These are phyloP conservation scores for Bothia castanella DNA, from an alignment of 1,284 basidiomycete genomes.

Conservation along the genomic window DNA sequence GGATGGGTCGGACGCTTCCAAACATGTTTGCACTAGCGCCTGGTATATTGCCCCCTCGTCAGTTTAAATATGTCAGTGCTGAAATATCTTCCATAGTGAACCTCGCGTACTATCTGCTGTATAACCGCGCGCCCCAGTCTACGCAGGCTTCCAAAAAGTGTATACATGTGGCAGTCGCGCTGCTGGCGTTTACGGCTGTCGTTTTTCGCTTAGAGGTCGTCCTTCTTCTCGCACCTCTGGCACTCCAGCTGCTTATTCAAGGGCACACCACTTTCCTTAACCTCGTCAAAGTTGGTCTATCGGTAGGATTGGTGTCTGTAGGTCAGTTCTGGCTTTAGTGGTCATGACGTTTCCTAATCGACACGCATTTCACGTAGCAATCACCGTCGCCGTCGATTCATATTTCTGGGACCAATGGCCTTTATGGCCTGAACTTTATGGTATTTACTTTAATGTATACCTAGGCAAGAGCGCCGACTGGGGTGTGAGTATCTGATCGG, in stretches of 20 bases:
- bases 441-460: constrained; percentile 83
- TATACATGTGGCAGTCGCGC: constrained; percentile 40
- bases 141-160: constrained; percentile 36
- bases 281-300: constrained; percentile 51
- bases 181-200: constrained; percentile 65
- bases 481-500: constrained; percentile 63
- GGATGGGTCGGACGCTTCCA: constrained; percentile 88
- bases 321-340: constrained; percentile 42
- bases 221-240: constrained; percentile 61
- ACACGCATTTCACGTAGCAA: constrained; percentile 40
- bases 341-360: not conserved
- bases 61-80: constrained; percentile 1
- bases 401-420: constrained; percentile 76
- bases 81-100: constrained; percentile 42
- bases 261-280: constrained; percentile 43
- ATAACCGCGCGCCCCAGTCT: constrained; percentile 46
- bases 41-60: constrained; percentile 41
- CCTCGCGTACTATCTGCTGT: constrained; percentile 54
- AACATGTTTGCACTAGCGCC: constrained; percentile 89
- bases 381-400: constrained; percentile 73
- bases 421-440: constrained; percentile 86
- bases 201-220: constrained; percentile 82
- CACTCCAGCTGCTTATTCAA: constrained; percentile 52
- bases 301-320: constrained; percentile 52
- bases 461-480: constrained; percentile 86